phyloP scores from a whole-genome alignment of 176 grass and related monocot species.

The Zoysia japonica region DNA sequence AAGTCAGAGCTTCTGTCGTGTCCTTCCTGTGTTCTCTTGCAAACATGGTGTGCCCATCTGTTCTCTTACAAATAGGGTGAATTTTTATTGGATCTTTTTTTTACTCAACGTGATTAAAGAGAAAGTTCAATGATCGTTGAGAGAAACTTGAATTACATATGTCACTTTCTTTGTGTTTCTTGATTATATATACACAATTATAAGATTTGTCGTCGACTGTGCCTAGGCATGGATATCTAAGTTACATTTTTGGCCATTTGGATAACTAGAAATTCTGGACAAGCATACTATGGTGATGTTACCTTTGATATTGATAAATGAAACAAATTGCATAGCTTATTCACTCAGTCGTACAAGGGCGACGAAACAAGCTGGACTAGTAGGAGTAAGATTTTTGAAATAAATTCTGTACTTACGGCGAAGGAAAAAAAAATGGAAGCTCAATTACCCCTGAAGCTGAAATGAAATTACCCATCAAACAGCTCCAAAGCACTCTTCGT shows the following conservation, averaged over 20 bases:
- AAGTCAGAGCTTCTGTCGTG: too few species aligned
- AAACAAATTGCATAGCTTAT: not conserved
- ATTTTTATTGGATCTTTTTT: too few species aligned
- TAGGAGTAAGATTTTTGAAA: not conserved
- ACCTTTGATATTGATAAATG: not conserved
- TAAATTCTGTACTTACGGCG: not conserved
- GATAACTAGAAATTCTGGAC: not conserved
- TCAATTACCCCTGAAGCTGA: too few species aligned
- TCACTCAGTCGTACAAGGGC: not conserved
- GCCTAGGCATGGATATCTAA: not conserved
- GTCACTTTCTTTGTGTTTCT: not conserved
- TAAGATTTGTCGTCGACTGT: too few species aligned
- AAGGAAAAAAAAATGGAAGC: not conserved
- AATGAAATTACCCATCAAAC: not conserved
- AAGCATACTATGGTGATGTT: not conserved
- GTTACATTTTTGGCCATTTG: not conserved
- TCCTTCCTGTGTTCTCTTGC: too few species aligned
- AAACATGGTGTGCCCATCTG: too few species aligned
- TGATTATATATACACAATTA: too few species aligned
- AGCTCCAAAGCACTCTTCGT: not conserved
- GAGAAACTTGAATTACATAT: not conserved
- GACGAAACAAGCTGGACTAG: not conserved
- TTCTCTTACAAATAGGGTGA: too few species aligned
- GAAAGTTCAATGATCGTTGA: too few species aligned
- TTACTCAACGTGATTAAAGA: too few species aligned